Evolutionary conservation across 2,329 filamentous ascomycete genomes (phyloP).

Genomic region (Hymenoscyphus repandus): DNA sequence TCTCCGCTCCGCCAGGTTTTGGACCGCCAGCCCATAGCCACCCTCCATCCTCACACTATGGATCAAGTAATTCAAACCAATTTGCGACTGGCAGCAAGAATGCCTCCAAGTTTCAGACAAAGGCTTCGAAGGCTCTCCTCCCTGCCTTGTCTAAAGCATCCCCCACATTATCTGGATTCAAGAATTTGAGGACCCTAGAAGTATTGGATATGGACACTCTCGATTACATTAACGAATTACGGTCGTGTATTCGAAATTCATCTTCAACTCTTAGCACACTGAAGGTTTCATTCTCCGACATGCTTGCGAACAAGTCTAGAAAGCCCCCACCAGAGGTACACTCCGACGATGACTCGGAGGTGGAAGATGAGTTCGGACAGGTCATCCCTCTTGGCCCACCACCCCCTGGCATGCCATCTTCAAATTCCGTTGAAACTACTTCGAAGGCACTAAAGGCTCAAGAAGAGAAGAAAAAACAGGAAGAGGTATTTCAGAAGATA

Average conservation of each 20-base stretch:
- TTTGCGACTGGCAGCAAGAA: constrained; percentile 6
- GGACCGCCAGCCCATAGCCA: constrained; percentile 3
- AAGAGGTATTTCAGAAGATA: constrained; percentile 46
- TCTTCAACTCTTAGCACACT: constrained; percentile 49
- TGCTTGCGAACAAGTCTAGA: constrained; percentile 42
- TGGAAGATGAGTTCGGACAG: constrained; percentile 50
- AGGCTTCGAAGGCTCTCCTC: constrained; percentile 5
- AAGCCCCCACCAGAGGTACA: constrained; percentile 37
- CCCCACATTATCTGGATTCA: constrained; percentile 53
- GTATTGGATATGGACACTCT: constrained; percentile 57
- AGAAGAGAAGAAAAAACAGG: constrained; percentile 50
- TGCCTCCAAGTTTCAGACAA: constrained; percentile 8
- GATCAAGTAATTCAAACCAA: constrained; percentile 4
- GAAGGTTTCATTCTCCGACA: constrained; percentile 53
- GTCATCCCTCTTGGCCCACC: constrained; percentile 30
- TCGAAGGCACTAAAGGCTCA: constrained; percentile 44
- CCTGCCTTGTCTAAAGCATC: constrained; percentile 26
- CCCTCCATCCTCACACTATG: neutral
- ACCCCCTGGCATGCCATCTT: constrained; percentile 16
- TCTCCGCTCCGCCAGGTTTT: constrained; percentile 4
- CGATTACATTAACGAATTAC: constrained; percentile 51
- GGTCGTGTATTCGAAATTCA: constrained; percentile 49
- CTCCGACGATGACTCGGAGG: constrained; percentile 45
- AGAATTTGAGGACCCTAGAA: constrained; percentile 45
- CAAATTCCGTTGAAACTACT: constrained; percentile 35